Conservation (phyloP, 164 flowering plant genomes). For the Dillenia turbinata region DNA sequence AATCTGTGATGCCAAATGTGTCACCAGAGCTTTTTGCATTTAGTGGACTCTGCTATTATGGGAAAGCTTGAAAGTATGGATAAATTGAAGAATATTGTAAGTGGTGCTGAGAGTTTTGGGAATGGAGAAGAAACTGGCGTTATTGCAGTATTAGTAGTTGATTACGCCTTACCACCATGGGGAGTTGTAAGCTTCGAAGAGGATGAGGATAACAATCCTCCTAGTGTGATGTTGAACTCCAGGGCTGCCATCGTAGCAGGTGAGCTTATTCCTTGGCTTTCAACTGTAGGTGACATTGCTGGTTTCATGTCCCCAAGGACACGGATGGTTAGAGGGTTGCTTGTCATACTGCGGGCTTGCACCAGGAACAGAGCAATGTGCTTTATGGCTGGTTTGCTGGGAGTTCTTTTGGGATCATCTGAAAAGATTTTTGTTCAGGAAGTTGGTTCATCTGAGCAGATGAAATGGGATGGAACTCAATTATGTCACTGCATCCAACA, state of each 20-base stretch:
- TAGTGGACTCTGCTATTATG: conserved; percentile 98
- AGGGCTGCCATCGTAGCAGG: conserved; percentile 93
- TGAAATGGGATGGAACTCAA: conserved; percentile 77
- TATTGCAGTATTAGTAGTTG: conserved; percentile 67
- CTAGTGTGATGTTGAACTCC: conserved; percentile 97
- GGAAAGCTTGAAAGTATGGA: conserved; percentile 88
- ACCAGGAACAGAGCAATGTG: conserved; percentile 97
- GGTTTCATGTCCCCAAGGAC: conserved; percentile 85
- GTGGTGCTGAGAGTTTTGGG: conserved; percentile 69
- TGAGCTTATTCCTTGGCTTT: conserved; percentile 87
- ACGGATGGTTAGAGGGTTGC: conserved; percentile 89
- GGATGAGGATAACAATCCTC: conserved; percentile 77
- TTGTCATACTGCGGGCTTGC: conserved; percentile 84
- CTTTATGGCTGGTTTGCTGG: conserved; percentile 70
- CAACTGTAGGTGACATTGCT: conserved; percentile 59
- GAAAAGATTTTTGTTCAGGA: conserved; percentile 66
- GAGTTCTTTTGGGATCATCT: conserved; percentile 71
- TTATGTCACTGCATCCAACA: conserved; percentile 78
- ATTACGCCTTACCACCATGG: conserved; percentile 97
- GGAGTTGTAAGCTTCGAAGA: conserved; percentile 97
- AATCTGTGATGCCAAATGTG: conserved; percentile 71
- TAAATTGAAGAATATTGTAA: conserved; percentile 67
- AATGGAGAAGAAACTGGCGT: conserved; percentile 59
- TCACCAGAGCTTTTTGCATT: conserved; percentile 95
- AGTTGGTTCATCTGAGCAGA: conserved; percentile 28